These are phyloP conservation scores for Gyromitra esculenta DNA, from an alignment of 2,329 filamentous ascomycete genomes.

Conservation along the genomic window DNA sequence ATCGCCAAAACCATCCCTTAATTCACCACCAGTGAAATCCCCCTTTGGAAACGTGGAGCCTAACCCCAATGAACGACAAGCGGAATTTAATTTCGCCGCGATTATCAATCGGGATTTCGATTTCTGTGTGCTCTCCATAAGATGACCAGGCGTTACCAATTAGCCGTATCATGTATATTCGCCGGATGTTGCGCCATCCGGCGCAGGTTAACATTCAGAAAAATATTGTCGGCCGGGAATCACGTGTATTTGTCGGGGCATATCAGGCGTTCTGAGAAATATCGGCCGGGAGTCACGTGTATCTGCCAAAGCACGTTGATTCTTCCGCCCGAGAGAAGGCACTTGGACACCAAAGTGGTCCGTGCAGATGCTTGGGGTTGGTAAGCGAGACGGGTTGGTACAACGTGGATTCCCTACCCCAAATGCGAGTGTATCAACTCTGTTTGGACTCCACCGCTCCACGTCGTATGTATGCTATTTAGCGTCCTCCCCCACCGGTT, in stretches of 20 bases:
- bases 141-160: too few relatives aligned
- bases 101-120: constrained; percentile 16
- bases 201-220: neutral
- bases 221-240: constrained; percentile 14
- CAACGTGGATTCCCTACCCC: neutral
- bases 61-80: neutral
- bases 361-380: neutral
- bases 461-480: neutral
- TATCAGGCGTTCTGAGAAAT: neutral
- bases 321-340: constrained; percentile 9
- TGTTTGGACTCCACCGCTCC: neutral
- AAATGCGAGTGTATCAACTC: neutral
- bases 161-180: neutral
- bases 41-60: neutral
- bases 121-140: neutral
- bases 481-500: neutral
- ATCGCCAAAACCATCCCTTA: neutral
- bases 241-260: neutral
- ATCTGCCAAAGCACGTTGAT: neutral
- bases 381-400: constrained; percentile 9
- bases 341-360: neutral
- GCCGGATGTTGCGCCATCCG: neutral
- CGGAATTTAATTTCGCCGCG: neutral
- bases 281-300: neutral
- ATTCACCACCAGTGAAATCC: neutral